A percentile compares a stretch with the other conserved stretches of the same genome.
Evolutionary conservation across 371 early-diverging fungal species (phyloP).

Genomic region (Nematocida sp.): DNA sequence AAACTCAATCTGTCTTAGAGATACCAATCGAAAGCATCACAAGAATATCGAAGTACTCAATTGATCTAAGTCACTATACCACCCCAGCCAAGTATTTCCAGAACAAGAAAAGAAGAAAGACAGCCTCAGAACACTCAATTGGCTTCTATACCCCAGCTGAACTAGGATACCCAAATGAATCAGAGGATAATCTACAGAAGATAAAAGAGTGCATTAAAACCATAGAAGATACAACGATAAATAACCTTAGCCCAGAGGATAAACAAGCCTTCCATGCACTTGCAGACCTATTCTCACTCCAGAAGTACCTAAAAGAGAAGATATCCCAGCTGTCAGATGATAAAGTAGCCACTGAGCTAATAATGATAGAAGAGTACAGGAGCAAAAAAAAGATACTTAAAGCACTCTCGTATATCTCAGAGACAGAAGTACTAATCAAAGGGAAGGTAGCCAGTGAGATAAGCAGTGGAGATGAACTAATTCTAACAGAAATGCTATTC

Average conservation of each 20-base stretch:
- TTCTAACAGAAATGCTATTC: slow-evolving; percentile 96
- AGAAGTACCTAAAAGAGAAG: background rate
- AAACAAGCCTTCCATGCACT: background rate
- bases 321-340: slow-evolving; percentile 41
- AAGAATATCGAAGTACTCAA: background rate
- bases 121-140: background rate
- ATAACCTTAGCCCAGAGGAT: background rate
- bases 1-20: background rate
- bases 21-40: background rate
- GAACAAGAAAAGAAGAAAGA: background rate
- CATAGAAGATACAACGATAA: background rate
- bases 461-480: slow-evolving; percentile 84
- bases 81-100: background rate
- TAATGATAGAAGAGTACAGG: slow-evolving; percentile 65
- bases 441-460: slow-evolving; percentile 99
- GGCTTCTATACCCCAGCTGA: background rate
- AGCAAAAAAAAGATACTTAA: slow-evolving; percentile 64
- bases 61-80: background rate
- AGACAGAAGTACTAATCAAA: slow-evolving; percentile 70
- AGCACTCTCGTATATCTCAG: slow-evolving; percentile 59
- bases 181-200: slow-evolving; percentile 39
- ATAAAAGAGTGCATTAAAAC: slow-evolving; percentile 11
- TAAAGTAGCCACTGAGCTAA: slow-evolving; percentile 50
- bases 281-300: background rate
- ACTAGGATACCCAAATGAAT: background rate